Base-by-base conservation (phyloP, 257 asterid genomes). In the Rehmannia glutinosa region DNA sequence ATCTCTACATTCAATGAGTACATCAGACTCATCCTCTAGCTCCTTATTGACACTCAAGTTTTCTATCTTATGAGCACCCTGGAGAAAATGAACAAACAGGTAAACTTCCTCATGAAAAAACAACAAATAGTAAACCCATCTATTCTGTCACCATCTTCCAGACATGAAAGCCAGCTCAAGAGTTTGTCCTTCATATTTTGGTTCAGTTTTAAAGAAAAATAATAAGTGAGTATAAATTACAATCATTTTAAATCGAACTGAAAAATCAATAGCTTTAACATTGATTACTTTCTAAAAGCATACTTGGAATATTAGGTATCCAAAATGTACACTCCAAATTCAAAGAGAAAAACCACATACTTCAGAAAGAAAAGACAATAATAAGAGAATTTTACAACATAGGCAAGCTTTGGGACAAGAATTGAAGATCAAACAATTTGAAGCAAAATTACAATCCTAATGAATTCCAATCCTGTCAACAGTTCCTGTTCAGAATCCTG, bases 1-100 rank as follows among this genome's bases (percentile, higher is more conserved):
- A 77, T 93, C 91, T 71, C 87, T 85, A 55, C 99, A 93, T 72
- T 93, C 99, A 72, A 93, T 90, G 35, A 93, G 91, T 78, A 93
- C 97, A 77, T 88, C 91, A 5, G 96, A 69, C 4, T 82, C 95
- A 73, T 82, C 86, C 56, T 25, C 76, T 11, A 51, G 78, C 69
- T 82, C 86, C 62, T 73, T 57, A 17, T 60, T 51, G 45, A 64
- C 50, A 53, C 79, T 73, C 76, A 72, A 68, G 27, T 69, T 75
- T 41, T 75, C 86, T 23, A 70, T 54, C 79, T 73, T 71, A 71
- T 52, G 71, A 77, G 81, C 53, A 81, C 79, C 87, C 97, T 87
- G 75, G 32, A 70, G 45, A 50, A 41, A 73, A 73, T 36, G 53
- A 60, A 54, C 67, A 69, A 21, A 51, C 28, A 49, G 17, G 3